phyloP scores from a whole-genome alignment of 352 stramenopile genomes.

The Phytopythium boreale region DNA sequence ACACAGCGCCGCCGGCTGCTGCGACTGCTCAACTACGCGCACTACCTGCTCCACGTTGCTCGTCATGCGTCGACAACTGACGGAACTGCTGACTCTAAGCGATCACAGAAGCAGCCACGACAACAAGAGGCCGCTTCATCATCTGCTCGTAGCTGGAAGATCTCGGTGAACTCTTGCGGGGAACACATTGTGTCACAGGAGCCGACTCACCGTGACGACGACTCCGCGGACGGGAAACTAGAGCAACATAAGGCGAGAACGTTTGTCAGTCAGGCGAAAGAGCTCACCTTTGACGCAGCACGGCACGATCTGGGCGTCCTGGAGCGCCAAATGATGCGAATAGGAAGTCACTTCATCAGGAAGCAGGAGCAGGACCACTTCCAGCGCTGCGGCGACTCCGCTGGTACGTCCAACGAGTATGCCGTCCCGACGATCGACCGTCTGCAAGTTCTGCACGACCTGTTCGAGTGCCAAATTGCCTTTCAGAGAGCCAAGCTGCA shows the following conservation, averaged over 20 bases:
- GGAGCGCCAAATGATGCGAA: conserved; percentile 41
- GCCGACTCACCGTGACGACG: not conserved
- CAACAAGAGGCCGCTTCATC: not conserved
- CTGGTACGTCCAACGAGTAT: not conserved
- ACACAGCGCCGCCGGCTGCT: conserved; percentile 32
- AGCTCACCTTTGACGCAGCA: conserved; percentile 42
- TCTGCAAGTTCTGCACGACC: conserved; percentile 47
- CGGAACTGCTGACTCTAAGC: not conserved
- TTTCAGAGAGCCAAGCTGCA: conserved; percentile 45
- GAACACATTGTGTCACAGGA: conserved; percentile 21
- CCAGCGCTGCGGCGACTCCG: not conserved
- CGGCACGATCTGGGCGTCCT: conserved; percentile 33
- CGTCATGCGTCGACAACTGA: not conserved
- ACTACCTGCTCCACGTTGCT: conserved; percentile 26
- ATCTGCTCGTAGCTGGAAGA: not conserved
- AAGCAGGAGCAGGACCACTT: conserved; percentile 35
- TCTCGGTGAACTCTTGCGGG: conserved; percentile 6
- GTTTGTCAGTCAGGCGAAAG: conserved; percentile 2
- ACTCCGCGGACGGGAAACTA: not conserved
- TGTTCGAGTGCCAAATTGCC: conserved; percentile 47
- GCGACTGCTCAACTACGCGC: conserved; percentile 47
- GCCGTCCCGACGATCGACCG: conserved; percentile 39
- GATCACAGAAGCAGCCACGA: not conserved
- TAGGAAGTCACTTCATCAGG: conserved; percentile 42
- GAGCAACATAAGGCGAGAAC: conserved; percentile 1